These are phyloP conservation scores for Magnolia officinalis DNA, from an alignment of 164 flowering plant genomes.

Conservation along the genomic window DNA sequence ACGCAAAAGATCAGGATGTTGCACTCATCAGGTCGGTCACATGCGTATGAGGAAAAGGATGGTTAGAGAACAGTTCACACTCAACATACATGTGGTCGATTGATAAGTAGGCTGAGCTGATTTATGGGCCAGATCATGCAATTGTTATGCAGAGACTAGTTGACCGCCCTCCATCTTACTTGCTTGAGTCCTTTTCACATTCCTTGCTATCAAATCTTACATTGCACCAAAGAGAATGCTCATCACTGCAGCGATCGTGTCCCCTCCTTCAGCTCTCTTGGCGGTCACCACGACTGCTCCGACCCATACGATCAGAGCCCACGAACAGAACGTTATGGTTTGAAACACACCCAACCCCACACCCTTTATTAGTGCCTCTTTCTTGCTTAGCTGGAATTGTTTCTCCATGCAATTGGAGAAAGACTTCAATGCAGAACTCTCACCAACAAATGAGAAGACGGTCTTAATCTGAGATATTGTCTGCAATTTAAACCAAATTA, in stretches of 20 bases:
- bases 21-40: background rate
- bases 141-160: background rate
- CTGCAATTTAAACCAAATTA: slow-evolving; percentile 22
- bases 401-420: slow-evolving; percentile 46
- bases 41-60: background rate
- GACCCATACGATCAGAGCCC: slow-evolving; percentile 68
- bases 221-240: slow-evolving; percentile 75
- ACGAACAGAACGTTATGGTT: slow-evolving; percentile 48
- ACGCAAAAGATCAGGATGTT: background rate
- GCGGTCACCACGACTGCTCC: slow-evolving; percentile 52
- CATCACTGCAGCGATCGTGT: slow-evolving; percentile 65
- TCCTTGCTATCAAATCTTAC: slow-evolving; percentile 22
- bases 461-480: slow-evolving; percentile 65
- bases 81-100: too few relatives aligned
- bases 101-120: too few relatives aligned
- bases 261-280: slow-evolving; percentile 45
- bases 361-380: slow-evolving; percentile 64
- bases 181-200: background rate
- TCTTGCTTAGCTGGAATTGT: slow-evolving; percentile 39
- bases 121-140: background rate
- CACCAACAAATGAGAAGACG: slow-evolving; percentile 71
- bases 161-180: background rate
- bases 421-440: slow-evolving; percentile 38
- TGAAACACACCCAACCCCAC: slow-evolving; percentile 64
- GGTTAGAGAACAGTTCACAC: background rate